These are phyloP conservation scores for Ophiocordyceps camponoti-floridani DNA, from an alignment of 2,329 filamentous ascomycete species.

Conservation along the genomic window DNA sequence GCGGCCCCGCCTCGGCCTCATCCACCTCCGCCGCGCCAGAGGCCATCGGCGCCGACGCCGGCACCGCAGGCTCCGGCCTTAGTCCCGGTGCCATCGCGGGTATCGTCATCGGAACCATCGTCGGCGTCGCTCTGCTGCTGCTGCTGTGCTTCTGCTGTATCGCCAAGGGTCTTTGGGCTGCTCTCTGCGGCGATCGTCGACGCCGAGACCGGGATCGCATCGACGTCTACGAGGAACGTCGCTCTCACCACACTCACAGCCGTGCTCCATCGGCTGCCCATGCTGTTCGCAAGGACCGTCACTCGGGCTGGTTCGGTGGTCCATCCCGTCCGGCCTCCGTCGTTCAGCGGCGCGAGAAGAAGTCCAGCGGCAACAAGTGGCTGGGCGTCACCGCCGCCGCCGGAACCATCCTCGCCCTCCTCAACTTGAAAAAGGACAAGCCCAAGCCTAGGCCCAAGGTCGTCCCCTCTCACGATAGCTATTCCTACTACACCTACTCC, in stretches of 20 bases:
- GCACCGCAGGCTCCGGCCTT: conserved; percentile 25
- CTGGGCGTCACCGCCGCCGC: conserved; percentile 32
- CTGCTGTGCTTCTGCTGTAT: conserved; percentile 63
- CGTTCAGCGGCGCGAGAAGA: conserved; percentile 26
- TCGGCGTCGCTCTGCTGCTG: conserved; percentile 46
- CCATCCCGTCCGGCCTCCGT: conserved; percentile 13
- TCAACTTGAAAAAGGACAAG: conserved; percentile 36
- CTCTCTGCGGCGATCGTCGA: conserved; percentile 33
- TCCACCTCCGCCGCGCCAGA: conserved; percentile 29
- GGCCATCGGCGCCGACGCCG: conserved; percentile 17
- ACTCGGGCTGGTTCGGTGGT: conserved; percentile 38
- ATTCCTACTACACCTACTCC: conserved; percentile 36
- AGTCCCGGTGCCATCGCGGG: conserved; percentile 62
- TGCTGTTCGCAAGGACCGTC: conserved; percentile 28
- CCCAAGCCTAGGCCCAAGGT: conserved; percentile 22
- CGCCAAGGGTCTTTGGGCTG: conserved; percentile 40
- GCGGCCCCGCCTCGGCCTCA: conserved; percentile 28
- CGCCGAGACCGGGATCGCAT: conserved; percentile 35
- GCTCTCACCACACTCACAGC: conserved; percentile 26
- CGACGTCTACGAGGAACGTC: conserved; percentile 46
- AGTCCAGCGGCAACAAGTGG: conserved; percentile 29
- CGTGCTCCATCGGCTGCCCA: conserved; percentile 18
- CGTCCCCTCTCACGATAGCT: conserved; percentile 25
- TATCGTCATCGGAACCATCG: conserved; percentile 59
- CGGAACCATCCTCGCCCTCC: conserved; percentile 31